Conservation (phyloP, 2,329 filamentous ascomycete genomes). For the Pestalotiopsis fici region DNA sequence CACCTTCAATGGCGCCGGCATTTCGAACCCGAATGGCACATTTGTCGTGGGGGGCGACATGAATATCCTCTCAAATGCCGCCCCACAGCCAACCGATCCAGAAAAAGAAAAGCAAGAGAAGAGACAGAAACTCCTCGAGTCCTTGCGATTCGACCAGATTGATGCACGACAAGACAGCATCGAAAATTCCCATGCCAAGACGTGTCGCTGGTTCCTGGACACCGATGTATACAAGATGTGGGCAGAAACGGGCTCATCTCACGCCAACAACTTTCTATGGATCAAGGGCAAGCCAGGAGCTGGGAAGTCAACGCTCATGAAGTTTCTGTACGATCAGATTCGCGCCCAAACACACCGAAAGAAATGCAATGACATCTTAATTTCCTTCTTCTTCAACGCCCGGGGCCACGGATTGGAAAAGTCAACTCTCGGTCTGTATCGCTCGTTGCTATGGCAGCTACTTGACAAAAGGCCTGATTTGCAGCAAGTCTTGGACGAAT, state of each 20-base stretch:
- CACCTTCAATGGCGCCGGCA: neutral
- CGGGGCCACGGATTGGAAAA: conserved; percentile 44
- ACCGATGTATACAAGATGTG: conserved; percentile 13
- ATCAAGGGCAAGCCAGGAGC: conserved; percentile 7
- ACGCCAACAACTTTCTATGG: neutral
- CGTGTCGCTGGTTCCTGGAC: conserved; percentile 18
- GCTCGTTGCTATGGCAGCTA: conserved; percentile 49
- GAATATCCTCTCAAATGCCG: neutral
- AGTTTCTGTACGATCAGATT: neutral
- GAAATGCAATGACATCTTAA: neutral
- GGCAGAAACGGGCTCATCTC: neutral
- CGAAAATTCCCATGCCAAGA: conserved; percentile 13
- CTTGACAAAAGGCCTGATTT: conserved; percentile 35
- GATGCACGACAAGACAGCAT: conserved; percentile 14
- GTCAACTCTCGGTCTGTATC: conserved; percentile 48
- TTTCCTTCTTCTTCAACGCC: conserved; percentile 51
- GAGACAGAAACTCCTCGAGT: conserved; percentile 9
- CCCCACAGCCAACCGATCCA: neutral
- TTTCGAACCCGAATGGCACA: neutral
- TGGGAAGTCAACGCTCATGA: conserved; percentile 6
- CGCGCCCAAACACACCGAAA: neutral
- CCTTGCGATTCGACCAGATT: conserved; percentile 14
- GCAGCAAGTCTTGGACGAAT: conserved; percentile 29
- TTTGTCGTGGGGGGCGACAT: neutral
- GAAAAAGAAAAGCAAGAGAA: neutral